Percentiles rank a stretch among this genome's conserved stretches.
These are phyloP conservation scores for Talaromyces borbonicus DNA, from an alignment of 495 filamentous ascomycete species.

Conservation along the genomic window DNA sequence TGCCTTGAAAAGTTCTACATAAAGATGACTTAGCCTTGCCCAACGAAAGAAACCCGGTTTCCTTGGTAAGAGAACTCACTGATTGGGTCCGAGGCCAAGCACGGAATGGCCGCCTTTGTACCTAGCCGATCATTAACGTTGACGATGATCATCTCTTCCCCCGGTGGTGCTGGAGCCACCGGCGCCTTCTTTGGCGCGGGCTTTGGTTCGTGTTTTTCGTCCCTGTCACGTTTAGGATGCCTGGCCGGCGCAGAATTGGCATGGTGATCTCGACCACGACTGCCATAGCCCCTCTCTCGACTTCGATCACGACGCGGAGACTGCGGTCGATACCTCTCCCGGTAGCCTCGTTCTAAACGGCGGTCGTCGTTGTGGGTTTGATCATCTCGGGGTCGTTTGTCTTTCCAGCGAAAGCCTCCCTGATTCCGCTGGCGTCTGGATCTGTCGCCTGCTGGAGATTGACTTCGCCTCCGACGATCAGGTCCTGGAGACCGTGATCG, in stretches of 20 bases:
- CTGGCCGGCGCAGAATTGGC: conserved; percentile 3
- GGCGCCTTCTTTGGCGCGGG: conserved; percentile 28
- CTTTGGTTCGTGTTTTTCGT: conserved; percentile 18
- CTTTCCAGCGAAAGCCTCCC: conserved; percentile 59
- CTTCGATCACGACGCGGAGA: conserved; percentile 26
- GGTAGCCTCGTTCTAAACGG: conserved; percentile 46
- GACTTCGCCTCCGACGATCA: conserved; percentile 26
- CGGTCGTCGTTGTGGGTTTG: conserved; percentile 28
- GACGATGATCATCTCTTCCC: conserved; percentile 83
- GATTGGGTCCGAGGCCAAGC: conserved; percentile 69
- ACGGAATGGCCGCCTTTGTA: conserved; percentile 83
- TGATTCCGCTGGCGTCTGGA: conserved; percentile 26
- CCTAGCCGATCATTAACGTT: conserved; percentile 87
- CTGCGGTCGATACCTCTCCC: conserved; percentile 28
- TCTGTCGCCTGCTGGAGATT: conserved; percentile 23
- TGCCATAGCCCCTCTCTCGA: conserved; percentile 16
- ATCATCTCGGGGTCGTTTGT: conserved; percentile 44
- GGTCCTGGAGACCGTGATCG: conserved; percentile 10
- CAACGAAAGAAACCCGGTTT: neutral
- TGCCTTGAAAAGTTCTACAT: conserved; percentile 66
- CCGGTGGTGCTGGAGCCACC: conserved; percentile 29
- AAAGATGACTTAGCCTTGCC: conserved; percentile 12
- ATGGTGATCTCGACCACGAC: conserved; percentile 15
- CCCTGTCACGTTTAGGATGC: neutral
- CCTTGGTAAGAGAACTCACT: conserved; percentile 24